These are phyloP conservation scores for Colletotrichum musicola DNA, from an alignment of 2,329 filamentous ascomycete genomes.

Conservation along the genomic window DNA sequence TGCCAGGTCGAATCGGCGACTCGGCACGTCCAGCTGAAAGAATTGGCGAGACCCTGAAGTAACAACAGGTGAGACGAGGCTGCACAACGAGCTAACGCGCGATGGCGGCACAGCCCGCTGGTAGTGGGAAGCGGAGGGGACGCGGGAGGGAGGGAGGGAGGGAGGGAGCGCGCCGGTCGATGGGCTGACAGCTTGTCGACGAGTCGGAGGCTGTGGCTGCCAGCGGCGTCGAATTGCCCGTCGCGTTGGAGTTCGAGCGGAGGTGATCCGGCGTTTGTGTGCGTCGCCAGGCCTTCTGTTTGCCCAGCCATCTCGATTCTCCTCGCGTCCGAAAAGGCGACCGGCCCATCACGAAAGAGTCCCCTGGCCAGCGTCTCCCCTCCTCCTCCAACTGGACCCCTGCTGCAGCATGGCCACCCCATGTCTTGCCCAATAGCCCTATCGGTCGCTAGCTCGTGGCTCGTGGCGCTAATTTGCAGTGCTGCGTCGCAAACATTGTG, in stretches of 20 bases:
- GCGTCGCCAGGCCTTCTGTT: neutral
- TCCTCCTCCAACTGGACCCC: constrained; percentile 4
- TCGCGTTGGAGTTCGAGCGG: too few species aligned
- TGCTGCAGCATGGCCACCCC: constrained; percentile 28
- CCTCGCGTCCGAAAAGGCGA: neutral
- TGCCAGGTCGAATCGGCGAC: constrained; percentile 3
- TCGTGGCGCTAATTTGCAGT: constrained; percentile 18
- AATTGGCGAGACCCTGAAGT: neutral
- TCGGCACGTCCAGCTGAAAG: neutral
- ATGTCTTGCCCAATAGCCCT: constrained; percentile 35
- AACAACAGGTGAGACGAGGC: constrained; percentile 21
- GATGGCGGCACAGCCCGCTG: constrained; percentile 25
- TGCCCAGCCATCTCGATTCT: constrained; percentile 24
- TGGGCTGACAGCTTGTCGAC: constrained; percentile 4
- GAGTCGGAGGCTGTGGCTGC: neutral
- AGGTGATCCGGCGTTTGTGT: too few species aligned
- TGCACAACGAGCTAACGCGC: constrained; percentile 25
- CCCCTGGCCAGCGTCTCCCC: too few species aligned
- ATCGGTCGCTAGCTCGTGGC: constrained; percentile 23
- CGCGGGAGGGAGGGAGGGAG: neutral
- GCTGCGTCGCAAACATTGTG: constrained; percentile 1
- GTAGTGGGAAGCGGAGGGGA: neutral
- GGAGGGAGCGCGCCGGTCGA: neutral
- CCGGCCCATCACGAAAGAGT: neutral
- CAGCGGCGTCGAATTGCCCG: neutral